Evolutionary conservation across 129 eudicot species (phyloP).

Genomic region (Pulicaria dysenterica): DNA sequence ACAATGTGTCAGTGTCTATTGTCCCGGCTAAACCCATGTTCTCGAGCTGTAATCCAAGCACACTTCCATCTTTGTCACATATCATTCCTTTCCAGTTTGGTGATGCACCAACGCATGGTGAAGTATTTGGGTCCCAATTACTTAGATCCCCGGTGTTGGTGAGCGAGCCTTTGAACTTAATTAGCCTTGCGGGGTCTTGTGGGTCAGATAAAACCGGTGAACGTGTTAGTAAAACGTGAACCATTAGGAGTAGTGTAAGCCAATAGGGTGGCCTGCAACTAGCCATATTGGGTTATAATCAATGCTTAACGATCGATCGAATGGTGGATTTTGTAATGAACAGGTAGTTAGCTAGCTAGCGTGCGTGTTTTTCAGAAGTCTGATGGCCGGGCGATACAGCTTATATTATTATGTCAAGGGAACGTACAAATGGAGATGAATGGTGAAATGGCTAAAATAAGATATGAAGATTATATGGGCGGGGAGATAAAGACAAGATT

Average conservation of each 20-base stretch:
- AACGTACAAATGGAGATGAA: constrained; percentile 22
- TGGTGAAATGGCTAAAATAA: constrained; percentile 33
- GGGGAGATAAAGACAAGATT: constrained; percentile 33
- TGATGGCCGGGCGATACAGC: constrained; percentile 20
- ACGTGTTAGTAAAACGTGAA: constrained; percentile 15
- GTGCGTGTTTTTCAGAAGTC: neutral
- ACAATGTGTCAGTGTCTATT: constrained; percentile 47
- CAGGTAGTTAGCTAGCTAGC: neutral
- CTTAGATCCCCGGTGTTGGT: constrained; percentile 31
- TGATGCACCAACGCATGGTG: constrained; percentile 29
- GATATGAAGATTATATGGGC: constrained; percentile 27
- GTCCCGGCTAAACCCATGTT: constrained; percentile 64
- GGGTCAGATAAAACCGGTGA: constrained; percentile 15
- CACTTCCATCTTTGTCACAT: constrained; percentile 33
- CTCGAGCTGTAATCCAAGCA: constrained; percentile 59
- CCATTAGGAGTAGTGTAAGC: constrained; percentile 20
- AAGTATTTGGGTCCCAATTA: constrained; percentile 34
- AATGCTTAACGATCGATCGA: neutral
- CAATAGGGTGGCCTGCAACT: neutral
- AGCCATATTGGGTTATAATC: neutral
- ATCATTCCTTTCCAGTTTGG: constrained; percentile 62
- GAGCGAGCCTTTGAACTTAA: constrained; percentile 41
- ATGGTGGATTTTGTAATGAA: neutral
- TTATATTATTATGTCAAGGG: constrained; percentile 18
- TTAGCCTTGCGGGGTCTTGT: constrained; percentile 36